phyloP scores from a whole-genome alignment of 768 basidiomycete genomes.

The Coprinopsis sp. region DNA sequence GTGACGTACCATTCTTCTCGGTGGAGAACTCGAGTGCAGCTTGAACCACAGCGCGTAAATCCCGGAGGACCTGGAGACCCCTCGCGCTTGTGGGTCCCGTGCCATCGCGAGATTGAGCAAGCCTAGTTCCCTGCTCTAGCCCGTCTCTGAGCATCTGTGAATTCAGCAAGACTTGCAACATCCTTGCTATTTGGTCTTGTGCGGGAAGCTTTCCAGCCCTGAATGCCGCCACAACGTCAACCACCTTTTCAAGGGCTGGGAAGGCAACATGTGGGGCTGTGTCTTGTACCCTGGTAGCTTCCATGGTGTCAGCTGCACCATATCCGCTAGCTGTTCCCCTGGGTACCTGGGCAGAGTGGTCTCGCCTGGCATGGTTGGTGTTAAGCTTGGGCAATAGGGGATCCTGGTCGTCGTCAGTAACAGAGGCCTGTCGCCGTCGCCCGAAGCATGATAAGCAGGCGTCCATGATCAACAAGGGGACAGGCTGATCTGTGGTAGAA shows the following conservation, averaged over 20 bases:
- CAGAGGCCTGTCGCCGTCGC: too few species aligned
- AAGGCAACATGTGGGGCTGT: too few species aligned
- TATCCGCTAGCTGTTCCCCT: too few species aligned
- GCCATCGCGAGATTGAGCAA: conserved; percentile 7
- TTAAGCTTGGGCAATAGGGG: too few species aligned
- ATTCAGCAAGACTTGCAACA: conserved; percentile 22
- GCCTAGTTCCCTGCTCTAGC: not conserved
- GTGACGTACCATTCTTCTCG: conserved; percentile 34
- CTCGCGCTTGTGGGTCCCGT: conserved; percentile 25
- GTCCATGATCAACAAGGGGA: too few species aligned
- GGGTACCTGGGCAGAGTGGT: too few species aligned
- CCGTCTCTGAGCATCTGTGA: conserved; percentile 24
- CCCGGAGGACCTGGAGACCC: conserved; percentile 24
- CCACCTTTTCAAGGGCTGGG: conserved; percentile 32
- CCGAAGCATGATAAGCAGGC: too few species aligned
- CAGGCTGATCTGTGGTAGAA: too few species aligned
- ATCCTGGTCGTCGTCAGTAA: too few species aligned
- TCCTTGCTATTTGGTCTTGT: conserved; percentile 28
- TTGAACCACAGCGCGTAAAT: conserved; percentile 26
- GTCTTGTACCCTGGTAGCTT: too few species aligned
- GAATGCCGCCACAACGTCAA: conserved; percentile 31
- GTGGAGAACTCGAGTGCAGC: conserved; percentile 28
- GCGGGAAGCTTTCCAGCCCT: conserved; percentile 37
- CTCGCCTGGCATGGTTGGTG: too few species aligned
- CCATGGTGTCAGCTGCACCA: too few species aligned